Conservation (phyloP, 164 flowering plant species). For the Nymphaea colorata region DNA sequence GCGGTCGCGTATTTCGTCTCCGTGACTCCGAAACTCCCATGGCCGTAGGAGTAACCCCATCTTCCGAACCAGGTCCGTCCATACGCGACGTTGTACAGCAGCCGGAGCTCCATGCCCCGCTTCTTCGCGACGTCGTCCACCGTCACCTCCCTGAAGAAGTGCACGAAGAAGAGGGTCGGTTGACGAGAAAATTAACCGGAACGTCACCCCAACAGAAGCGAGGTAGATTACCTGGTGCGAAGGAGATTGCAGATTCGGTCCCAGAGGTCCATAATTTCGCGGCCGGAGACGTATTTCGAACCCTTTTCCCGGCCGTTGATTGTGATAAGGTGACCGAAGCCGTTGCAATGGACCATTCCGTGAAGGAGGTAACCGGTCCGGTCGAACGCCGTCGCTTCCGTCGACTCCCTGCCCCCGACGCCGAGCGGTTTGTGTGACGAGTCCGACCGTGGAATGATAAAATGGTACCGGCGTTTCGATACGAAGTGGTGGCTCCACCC, state of each 20-base stretch:
- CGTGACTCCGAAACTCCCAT: conserved; percentile 67
- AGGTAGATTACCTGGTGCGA: conserved; percentile 33
- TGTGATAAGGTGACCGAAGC: conserved; percentile 65
- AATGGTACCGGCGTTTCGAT: conserved; percentile 61
- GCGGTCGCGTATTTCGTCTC: conserved; percentile 40
- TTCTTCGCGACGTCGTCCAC: conserved; percentile 62
- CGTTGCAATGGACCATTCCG: conserved; percentile 76
- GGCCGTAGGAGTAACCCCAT: conserved; percentile 70
- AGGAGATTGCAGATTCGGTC: conserved; percentile 66
- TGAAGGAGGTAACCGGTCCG: conserved; percentile 43
- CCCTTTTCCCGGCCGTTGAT: conserved; percentile 85
- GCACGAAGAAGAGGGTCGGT: background rate
- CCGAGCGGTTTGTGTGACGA: background rate
- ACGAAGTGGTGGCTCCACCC: conserved; percentile 87
- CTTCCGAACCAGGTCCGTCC: conserved; percentile 85
- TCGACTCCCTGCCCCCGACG: background rate
- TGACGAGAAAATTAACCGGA: background rate
- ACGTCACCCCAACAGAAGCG: background rate
- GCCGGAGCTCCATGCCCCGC: conserved; percentile 57
- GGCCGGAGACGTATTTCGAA: conserved; percentile 45
- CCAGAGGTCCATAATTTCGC: conserved; percentile 86
- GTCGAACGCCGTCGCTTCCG: background rate
- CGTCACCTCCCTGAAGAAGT: conserved; percentile 41
- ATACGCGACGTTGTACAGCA: conserved; percentile 68
- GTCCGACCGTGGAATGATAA: conserved; percentile 44